Evolutionary conservation across 148 eudicot genomes (phyloP), one percentile per base, ranked within the genome.

Genomic region (Persicaria maculosa): DNA sequence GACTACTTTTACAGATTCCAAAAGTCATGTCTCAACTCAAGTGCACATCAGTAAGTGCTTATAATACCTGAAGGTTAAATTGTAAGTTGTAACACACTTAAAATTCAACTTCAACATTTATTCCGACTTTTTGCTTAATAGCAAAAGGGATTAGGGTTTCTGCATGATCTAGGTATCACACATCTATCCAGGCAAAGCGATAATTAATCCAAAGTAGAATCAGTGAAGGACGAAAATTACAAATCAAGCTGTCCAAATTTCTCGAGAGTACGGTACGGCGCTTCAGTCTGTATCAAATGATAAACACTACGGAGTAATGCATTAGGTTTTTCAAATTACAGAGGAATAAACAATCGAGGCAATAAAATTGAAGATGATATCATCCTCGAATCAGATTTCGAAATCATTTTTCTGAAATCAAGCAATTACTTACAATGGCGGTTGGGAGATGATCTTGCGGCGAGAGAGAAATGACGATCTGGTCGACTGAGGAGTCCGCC

Each of bases 371-470:
- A 31, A 7, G 25, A 11, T 15, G 44, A 31, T 11, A 62, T 25
- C 15, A 31, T 9, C 31, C n/a, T 48, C 12, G 52, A 48, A 48
- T 48, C 52, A 12, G 52, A 48, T 8, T 48, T 48, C 12, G 11
- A 48, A 5, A 48, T 48, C 1, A 31, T 1, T 31, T 31, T 31
- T 31, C 40, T 31, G 2, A 31, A 31, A 31, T 31, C 40, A 9
- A 59, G 4, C 12, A 5, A 65, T 65, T 65, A 65, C 70, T 65
- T 65, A 65, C 70, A 65, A 65, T 65, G 70, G 47, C 70, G 70
- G 70, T 36, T 19, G 70, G 46, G 15, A 65, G 70, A 40, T 43
- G 70, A 65, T 36, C 70, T 65, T 65, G 46, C 46, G 47, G 70
- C 46, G 70, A 46, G n/a, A 65, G 31, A 31, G 68, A 36, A 64